These are phyloP conservation scores for Ophiostoma populinum DNA, from an alignment of 2,329 filamentous ascomycete genomes.

Conservation along the genomic window DNA sequence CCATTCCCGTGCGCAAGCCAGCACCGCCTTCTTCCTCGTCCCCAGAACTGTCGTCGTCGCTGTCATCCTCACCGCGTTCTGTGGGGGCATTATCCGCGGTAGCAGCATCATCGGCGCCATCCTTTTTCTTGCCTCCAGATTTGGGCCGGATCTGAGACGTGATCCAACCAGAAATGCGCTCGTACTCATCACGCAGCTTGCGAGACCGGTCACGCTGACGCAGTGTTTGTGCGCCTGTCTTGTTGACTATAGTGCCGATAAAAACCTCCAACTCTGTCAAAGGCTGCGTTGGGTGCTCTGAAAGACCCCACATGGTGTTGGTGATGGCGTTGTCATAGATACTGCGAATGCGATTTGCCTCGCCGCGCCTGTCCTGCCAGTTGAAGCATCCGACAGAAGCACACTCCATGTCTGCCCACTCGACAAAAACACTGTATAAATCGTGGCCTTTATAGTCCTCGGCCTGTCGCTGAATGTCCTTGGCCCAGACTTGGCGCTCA, in stretches of 20 bases:
- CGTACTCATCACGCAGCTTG: conserved; percentile 34
- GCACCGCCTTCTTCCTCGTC: neutral
- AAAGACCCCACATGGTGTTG: conserved; percentile 24
- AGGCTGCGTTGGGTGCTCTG: conserved; percentile 25
- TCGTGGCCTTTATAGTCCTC: conserved; percentile 13
- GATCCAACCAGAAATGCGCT: conserved; percentile 25
- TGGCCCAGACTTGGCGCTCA: conserved; percentile 46
- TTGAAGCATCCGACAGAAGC: conserved; percentile 15
- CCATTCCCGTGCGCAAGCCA: neutral
- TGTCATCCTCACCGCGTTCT: neutral
- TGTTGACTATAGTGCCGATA: conserved; percentile 37
- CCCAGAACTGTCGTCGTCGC: neutral
- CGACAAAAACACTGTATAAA: conserved; percentile 27
- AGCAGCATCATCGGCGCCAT: neutral
- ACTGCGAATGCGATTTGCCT: conserved; percentile 27
- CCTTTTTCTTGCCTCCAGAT: no score
- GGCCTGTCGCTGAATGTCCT: conserved; percentile 24
- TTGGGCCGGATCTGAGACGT: conserved; percentile 13
- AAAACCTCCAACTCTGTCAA: conserved; percentile 37
- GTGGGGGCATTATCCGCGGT: neutral
- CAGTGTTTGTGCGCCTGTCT: conserved; percentile 27
- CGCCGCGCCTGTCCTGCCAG: conserved; percentile 19
- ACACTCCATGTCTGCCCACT: conserved; percentile 15
- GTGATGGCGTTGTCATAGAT: conserved; percentile 30
- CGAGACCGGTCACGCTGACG: conserved; percentile 34